phyloP scores from a whole-genome alignment of 1,139 yeast species.

The Scheffersomyces parashehatae region DNA sequence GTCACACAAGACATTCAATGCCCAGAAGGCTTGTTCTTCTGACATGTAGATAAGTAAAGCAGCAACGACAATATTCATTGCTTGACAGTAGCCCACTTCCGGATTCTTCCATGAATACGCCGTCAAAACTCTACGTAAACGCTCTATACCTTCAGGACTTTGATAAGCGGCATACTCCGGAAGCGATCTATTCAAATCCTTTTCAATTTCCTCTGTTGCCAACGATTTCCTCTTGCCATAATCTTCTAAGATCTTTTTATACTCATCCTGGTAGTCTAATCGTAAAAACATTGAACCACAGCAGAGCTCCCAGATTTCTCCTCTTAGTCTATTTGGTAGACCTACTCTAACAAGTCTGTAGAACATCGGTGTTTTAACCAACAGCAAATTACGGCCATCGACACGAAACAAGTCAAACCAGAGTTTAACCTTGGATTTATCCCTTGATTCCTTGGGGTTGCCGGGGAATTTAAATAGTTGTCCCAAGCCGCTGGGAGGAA shows the following conservation, averaged over 20 bases:
- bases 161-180: constrained; percentile 98
- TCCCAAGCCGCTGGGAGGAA: constrained; percentile 87
- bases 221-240: constrained; percentile 66
- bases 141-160: constrained; percentile 75
- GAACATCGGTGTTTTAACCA: constrained; percentile 74
- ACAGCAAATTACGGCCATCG: constrained; percentile 81
- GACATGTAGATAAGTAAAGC: constrained; percentile 90
- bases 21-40: constrained; percentile 98
- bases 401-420: constrained; percentile 90
- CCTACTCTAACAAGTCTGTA: constrained; percentile 86
- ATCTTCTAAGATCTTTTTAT: constrained; percentile 55
- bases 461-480: constrained; percentile 86
- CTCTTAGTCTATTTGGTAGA: constrained; percentile 85
- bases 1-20: constrained; percentile 80
- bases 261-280: constrained; percentile 61
- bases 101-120: constrained; percentile 98
- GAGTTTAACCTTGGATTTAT: constrained; percentile 80
- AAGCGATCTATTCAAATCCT: constrained; percentile 87
- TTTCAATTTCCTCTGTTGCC: constrained; percentile 95
- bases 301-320: constrained; percentile 94
- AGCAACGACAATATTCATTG: constrained; percentile 97
- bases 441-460: constrained; percentile 72
- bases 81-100: constrained; percentile 97
- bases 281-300: constrained; percentile 84
- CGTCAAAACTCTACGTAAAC: constrained; percentile 82